These are phyloP conservation scores for Boletus hoseneyae DNA, from an alignment of 1,284 basidiomycete species.

Conservation along the genomic window DNA sequence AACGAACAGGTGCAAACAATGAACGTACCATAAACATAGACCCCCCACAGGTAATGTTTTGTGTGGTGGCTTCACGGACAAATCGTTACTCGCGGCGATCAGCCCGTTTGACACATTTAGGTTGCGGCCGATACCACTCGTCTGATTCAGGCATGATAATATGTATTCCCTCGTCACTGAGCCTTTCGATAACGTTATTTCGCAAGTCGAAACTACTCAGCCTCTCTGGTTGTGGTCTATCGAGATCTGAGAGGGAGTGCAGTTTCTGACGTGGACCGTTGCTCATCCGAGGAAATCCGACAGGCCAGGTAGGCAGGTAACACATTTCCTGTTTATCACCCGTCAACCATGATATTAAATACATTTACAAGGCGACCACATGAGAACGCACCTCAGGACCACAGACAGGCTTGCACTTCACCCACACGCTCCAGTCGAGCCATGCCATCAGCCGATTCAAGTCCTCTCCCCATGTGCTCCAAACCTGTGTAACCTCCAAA, in stretches of 20 bases:
- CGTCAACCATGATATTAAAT: not conserved
- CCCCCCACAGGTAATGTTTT: too few relatives aligned
- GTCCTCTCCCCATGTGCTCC: conserved; percentile 25
- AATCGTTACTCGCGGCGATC: too few relatives aligned
- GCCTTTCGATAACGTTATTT: not conserved
- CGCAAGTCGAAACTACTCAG: not conserved
- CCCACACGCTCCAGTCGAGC: conserved; percentile 41
- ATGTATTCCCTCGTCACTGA: not conserved
- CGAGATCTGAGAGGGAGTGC: too few relatives aligned
- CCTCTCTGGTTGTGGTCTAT: too few relatives aligned
- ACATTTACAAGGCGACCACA: too few relatives aligned
- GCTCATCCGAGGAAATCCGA: not conserved
- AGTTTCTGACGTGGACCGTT: too few relatives aligned
- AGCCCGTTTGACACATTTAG: conserved; percentile 1
- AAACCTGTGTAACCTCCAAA: conserved; percentile 5
- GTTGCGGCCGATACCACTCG: conserved; percentile 1
- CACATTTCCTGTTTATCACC: not conserved
- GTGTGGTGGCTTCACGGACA: too few relatives aligned
- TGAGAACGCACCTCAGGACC: conserved; percentile 24
- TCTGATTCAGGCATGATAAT: not conserved
- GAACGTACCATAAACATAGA: too few relatives aligned
- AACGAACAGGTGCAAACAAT: too few relatives aligned
- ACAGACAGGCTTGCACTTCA: conserved; percentile 36
- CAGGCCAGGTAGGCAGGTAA: not conserved
- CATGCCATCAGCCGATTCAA: conserved; percentile 32